Percentiles rank a stretch among this genome's conserved stretches.
Conservation (phyloP, 768 basidiomycete species). For the Russula brevipes region DNA sequence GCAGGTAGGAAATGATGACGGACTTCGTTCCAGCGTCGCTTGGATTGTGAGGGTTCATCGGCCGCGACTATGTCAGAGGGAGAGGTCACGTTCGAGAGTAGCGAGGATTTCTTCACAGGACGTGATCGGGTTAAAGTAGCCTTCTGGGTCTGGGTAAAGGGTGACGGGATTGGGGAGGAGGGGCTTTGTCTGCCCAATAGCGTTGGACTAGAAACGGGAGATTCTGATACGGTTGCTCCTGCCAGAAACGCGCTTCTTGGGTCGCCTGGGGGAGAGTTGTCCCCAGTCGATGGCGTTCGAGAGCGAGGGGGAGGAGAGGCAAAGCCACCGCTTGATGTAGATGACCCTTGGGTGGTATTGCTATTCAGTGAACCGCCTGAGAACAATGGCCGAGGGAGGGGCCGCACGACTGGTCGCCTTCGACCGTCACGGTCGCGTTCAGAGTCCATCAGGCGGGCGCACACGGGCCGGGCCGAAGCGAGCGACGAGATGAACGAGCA, state of each 20-base stretch:
- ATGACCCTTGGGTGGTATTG: neutral
- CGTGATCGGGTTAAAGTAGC: conserved; percentile 7
- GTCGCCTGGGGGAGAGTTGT: neutral
- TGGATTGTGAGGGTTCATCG: conserved; percentile 32
- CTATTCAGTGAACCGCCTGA: neutral
- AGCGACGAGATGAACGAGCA: neutral
- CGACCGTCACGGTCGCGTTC: neutral
- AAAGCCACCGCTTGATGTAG: conserved; percentile 2
- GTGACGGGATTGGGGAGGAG: neutral
- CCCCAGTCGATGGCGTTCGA: neutral
- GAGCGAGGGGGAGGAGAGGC: neutral
- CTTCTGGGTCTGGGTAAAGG: neutral
- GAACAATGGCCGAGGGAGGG: neutral
- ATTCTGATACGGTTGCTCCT: conserved; percentile 10
- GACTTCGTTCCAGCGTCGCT: conserved; percentile 48
- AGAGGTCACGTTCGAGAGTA: conserved; percentile 18
- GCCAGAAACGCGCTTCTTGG: neutral
- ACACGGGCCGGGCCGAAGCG: neutral
- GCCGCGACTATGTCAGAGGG: conserved; percentile 3
- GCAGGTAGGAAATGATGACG: conserved; percentile 45
- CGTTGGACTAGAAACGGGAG: conserved; percentile 13
- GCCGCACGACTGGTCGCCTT: conserved; percentile 3
- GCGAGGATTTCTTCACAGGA: conserved; percentile 20
- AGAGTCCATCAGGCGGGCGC: conserved; percentile 10
- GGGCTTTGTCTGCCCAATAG: conserved; percentile 1